Evolutionary conservation across 2,329 filamentous ascomycete species (phyloP).

Genomic region (Aphanocladium album): DNA sequence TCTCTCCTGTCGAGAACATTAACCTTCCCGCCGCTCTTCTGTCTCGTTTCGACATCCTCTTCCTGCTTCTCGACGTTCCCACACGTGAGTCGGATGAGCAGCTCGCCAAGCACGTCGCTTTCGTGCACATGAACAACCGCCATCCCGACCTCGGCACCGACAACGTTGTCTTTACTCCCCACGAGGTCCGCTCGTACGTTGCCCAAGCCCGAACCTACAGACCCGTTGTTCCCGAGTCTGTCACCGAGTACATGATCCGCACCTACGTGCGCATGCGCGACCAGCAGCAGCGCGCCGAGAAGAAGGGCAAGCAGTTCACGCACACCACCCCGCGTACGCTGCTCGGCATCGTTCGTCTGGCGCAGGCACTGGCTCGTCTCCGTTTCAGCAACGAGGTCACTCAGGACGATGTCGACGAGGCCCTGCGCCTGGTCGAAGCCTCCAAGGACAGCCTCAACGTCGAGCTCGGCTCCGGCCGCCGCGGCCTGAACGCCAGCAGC

Average conservation of each 20-base stretch:
- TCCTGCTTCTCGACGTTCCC: conserved; percentile 93
- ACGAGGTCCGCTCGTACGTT: conserved; percentile 94
- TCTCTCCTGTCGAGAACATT: conserved; percentile 98
- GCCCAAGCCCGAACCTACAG: conserved; percentile 87
- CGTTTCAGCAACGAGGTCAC: conserved; percentile 82
- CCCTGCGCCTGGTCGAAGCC: conserved; percentile 82
- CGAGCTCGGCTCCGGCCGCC: conserved; percentile 55
- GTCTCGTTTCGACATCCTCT: conserved; percentile 95
- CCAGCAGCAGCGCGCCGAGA: conserved; percentile 86
- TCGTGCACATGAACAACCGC: conserved; percentile 93
- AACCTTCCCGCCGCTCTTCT: conserved; percentile 96
- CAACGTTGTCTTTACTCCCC: conserved; percentile 75
- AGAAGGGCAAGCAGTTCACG: conserved; percentile 84
- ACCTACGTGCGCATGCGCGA: conserved; percentile 94
- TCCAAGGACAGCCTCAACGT: conserved; percentile 86
- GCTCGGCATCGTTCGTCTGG: conserved; percentile 84
- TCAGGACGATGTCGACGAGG: conserved; percentile 93
- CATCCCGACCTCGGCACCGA: conserved; percentile 69
- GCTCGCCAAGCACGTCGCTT: conserved; percentile 89
- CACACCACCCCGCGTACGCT: conserved; percentile 93
- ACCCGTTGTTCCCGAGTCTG: conserved; percentile 74
- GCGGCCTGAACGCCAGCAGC: conserved; percentile 74
- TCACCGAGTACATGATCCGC: conserved; percentile 94
- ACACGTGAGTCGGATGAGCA: conserved; percentile 86
- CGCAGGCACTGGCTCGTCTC: conserved; percentile 87